These are phyloP conservation scores for Entomortierella beljakovae DNA, from an alignment of 192 early-diverging fungal genomes.

Conservation along the genomic window DNA sequence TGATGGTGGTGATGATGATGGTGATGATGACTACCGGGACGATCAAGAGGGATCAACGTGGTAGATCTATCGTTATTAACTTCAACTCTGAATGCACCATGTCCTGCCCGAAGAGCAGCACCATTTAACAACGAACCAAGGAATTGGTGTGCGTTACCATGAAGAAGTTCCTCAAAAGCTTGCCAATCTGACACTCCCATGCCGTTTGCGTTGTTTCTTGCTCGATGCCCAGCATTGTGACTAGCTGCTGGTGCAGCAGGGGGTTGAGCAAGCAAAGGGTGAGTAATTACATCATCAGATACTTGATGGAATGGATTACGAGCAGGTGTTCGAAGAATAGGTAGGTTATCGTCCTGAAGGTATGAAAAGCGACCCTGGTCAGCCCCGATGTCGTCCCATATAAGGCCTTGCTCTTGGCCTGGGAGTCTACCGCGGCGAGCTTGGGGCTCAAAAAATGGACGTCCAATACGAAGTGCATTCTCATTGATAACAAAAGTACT, in stretches of 20 bases:
- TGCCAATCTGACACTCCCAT: slow-evolving; percentile 62
- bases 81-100: slow-evolving; percentile 40
- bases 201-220: slow-evolving; percentile 37
- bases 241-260: slow-evolving; percentile 14
- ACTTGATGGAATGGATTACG: slow-evolving; percentile 37
- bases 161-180: slow-evolving; percentile 74
- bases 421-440: slow-evolving; percentile 48
- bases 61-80: slow-evolving; percentile 41
- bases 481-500: slow-evolving; percentile 51
- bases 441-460: slow-evolving; percentile 44
- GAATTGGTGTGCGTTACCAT: slow-evolving; percentile 46
- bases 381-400: slow-evolving; percentile 44
- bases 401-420: slow-evolving; percentile 51
- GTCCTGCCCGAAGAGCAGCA: slow-evolving; percentile 25
- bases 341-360: slow-evolving; percentile 41
- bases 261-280: slow-evolving; percentile 73
- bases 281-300: slow-evolving; percentile 68
- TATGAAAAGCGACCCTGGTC: slow-evolving; percentile 50
- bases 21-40: slow-evolving; percentile 23
- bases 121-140: slow-evolving; percentile 37
- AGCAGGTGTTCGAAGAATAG: slow-evolving; percentile 35
- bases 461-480: slow-evolving; percentile 37
- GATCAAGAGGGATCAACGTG: slow-evolving; percentile 31
- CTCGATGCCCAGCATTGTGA: slow-evolving; percentile 9
- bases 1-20: slow-evolving; percentile 34